A percentile compares a stretch with the other conserved stretches of the same genome.
phyloP scores from a whole-genome alignment of 495 filamentous ascomycete species.

The Aspergillus taichungensis region DNA sequence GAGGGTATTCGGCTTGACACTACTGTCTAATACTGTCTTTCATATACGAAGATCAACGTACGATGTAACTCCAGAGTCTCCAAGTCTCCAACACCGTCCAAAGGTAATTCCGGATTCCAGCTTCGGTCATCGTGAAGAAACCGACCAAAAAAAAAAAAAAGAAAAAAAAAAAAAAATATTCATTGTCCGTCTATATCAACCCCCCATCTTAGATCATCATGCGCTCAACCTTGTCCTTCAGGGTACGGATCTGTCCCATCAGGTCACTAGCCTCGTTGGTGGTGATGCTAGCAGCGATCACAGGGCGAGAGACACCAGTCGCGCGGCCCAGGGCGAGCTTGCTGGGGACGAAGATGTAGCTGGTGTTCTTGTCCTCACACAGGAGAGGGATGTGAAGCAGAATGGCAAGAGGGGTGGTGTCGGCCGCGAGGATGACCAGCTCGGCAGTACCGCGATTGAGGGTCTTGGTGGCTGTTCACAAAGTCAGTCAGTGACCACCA shows the following conservation, averaged over 20 bases:
- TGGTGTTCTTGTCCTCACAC: slow-evolving; percentile 76
- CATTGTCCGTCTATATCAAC: too few relatives aligned
- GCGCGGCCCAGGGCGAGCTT: slow-evolving; percentile 69
- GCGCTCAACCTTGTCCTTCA: slow-evolving; percentile 95
- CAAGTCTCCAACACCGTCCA: too few relatives aligned
- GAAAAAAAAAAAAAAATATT: too few relatives aligned
- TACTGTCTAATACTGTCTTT: too few relatives aligned
- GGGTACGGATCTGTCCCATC: slow-evolving; percentile 66
- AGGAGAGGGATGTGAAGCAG: slow-evolving; percentile 87
- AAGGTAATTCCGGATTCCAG: too few relatives aligned
- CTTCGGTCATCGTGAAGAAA: too few relatives aligned
- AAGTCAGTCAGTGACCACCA: not conserved
- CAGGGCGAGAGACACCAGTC: slow-evolving; percentile 68
- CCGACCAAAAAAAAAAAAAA: too few relatives aligned
- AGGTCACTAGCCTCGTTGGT: slow-evolving; percentile 91
- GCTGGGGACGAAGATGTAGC: slow-evolving; percentile 52
- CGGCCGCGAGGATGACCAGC: slow-evolving; percentile 80
- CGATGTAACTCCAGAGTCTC: too few relatives aligned
- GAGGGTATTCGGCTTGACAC: too few relatives aligned
- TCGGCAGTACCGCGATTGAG: slow-evolving; percentile 84
- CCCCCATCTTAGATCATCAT: slow-evolving; percentile 70
- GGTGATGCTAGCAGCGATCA: slow-evolving; percentile 82
- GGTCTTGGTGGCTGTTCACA: slow-evolving; percentile 61
- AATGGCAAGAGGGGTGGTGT: slow-evolving; percentile 79
- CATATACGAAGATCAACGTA: too few relatives aligned